These are phyloP conservation scores for Pythium phragmiticola DNA, from an alignment of 352 stramenopile species.

Conservation along the genomic window DNA sequence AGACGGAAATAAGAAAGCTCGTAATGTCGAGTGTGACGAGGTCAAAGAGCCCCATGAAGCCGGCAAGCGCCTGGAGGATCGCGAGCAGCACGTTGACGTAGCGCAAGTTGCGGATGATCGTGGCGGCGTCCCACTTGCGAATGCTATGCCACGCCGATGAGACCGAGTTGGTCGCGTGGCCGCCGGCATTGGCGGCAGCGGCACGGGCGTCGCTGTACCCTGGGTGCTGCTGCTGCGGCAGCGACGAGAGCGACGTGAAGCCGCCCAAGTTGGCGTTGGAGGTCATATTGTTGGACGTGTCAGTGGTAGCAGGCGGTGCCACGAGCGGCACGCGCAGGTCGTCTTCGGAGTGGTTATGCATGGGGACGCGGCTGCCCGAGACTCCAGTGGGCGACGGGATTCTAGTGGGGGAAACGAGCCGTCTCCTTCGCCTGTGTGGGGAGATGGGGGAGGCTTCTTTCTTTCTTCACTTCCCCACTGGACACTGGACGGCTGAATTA, in stretches of 20 bases:
- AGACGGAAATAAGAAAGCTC: conserved; percentile 85
- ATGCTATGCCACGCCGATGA: conserved; percentile 32
- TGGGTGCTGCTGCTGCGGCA: conserved; percentile 23
- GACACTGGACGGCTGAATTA: conserved; percentile 21
- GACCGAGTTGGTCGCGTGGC: conserved; percentile 22
- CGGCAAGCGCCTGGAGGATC: conserved; percentile 75
- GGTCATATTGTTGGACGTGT: conserved; percentile 2
- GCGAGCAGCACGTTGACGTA: conserved; percentile 83
- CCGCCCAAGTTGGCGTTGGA: conserved; percentile 12
- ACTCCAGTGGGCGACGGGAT: background rate
- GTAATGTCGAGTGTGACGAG: conserved; percentile 84
- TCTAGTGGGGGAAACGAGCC: conserved; percentile 14
- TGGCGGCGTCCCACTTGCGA: conserved; percentile 62
- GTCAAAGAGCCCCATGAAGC: conserved; percentile 85
- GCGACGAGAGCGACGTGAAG: conserved; percentile 31
- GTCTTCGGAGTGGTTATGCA: conserved; percentile 23
- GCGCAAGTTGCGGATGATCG: conserved; percentile 77
- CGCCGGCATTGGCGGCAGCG: background rate
- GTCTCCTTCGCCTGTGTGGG: conserved; percentile 7
- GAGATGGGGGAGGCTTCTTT: conserved; percentile 9
- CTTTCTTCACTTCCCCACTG: conserved; percentile 21
- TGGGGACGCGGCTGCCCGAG: background rate
- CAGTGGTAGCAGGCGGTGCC: background rate
- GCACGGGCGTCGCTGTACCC: conserved; percentile 16
- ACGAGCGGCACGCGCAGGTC: conserved; percentile 24